Percentiles rank a stretch among this genome's conserved stretches.
Conservation (phyloP, 202 grass and related monocot species). For the Panicum hallii region DNA sequence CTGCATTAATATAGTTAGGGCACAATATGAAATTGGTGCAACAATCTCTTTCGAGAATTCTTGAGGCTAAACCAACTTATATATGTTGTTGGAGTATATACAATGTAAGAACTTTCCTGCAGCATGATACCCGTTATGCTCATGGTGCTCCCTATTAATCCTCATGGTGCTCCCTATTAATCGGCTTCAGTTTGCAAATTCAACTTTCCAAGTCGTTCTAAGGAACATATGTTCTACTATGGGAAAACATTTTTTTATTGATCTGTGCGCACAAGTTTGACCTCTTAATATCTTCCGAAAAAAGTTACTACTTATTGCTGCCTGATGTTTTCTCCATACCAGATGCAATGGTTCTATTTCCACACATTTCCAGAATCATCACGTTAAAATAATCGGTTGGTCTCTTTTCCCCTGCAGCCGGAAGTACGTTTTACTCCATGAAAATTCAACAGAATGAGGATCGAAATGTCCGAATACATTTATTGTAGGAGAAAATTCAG, state of each 20-base stretch:
- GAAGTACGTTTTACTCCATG: constrained; percentile 84
- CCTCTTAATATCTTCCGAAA: constrained; percentile 6
- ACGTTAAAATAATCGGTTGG: background rate
- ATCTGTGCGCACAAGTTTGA: constrained; percentile 5
- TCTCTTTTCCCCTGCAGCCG: constrained; percentile 59
- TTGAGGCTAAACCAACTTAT: background rate
- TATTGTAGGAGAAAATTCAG: background rate
- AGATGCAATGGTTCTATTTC: background rate
- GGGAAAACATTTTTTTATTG: background rate
- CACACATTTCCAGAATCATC: background rate
- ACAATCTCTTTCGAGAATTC: background rate
- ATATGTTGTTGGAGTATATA: background rate
- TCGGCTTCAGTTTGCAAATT: background rate
- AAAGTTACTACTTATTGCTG: background rate
- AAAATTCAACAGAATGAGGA: constrained; percentile 65
- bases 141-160: background rate
- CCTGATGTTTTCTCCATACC: background rate
- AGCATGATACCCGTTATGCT: background rate
- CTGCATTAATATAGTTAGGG: background rate
- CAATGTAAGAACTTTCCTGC: constrained; percentile 6
- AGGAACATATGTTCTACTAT: background rate
- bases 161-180: background rate
- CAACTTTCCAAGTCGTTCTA: background rate
- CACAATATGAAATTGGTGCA: background rate
- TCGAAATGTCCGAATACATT: background rate